phyloP scores from a whole-genome alignment of 2,329 filamentous ascomycete species.

The Calonectria pseudoturangicola region DNA sequence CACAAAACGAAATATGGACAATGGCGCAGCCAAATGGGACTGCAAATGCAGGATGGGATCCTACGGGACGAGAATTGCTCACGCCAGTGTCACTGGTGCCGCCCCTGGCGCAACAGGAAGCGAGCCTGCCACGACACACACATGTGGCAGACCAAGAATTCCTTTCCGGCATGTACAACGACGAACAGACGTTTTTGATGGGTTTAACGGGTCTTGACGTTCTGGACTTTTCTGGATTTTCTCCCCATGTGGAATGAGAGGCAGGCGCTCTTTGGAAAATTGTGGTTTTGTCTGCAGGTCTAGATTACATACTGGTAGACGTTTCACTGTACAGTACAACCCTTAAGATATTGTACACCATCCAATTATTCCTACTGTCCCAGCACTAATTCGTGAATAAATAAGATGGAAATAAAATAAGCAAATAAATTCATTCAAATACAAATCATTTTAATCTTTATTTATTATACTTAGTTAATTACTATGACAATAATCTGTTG shows the following conservation, averaged over 20 bases:
- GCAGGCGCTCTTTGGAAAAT: neutral
- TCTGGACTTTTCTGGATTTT: slow-evolving; percentile 49
- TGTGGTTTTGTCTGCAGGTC: neutral
- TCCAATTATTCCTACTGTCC: no score
- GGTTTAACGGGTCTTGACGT: slow-evolving; percentile 52
- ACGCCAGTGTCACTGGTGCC: slow-evolving; percentile 23
- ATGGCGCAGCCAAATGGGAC: neutral
- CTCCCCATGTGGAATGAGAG: slow-evolving; percentile 32
- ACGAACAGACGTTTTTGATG: slow-evolving; percentile 53
- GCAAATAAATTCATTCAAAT: no score
- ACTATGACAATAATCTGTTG: no score
- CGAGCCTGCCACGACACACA: slow-evolving; percentile 16
- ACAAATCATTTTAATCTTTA: no score
- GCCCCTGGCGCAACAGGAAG: slow-evolving; percentile 24
- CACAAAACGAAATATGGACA: slow-evolving; percentile 3
- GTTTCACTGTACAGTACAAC: neutral
- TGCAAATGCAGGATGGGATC: slow-evolving; percentile 14
- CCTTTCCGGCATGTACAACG: slow-evolving; percentile 40
- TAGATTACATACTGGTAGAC: neutral
- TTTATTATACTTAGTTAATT: no score
- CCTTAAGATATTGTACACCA: no score
- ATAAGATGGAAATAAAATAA: no score
- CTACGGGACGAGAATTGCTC: slow-evolving; percentile 3
- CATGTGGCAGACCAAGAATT: slow-evolving; percentile 31
- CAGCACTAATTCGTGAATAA: no score